Evolutionary conservation across 2,329 filamentous ascomycete species (phyloP).

Genomic region (Lachnellula cervina): DNA sequence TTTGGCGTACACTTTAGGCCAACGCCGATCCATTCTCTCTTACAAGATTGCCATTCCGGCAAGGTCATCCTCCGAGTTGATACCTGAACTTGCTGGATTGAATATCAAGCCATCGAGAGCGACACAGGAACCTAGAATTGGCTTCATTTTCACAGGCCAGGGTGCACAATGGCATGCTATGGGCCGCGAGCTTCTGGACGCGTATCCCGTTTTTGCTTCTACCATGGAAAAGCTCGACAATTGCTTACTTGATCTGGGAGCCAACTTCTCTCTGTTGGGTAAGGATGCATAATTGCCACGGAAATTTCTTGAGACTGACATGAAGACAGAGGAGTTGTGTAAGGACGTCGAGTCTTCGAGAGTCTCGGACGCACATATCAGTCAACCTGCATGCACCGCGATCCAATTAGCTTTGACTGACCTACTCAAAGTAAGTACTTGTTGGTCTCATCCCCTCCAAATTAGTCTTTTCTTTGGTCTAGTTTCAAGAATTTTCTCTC

Average conservation of each 20-base stretch:
- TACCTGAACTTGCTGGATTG: conserved; percentile 39
- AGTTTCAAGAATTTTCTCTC: background rate
- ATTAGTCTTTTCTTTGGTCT: background rate
- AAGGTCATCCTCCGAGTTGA: conserved; percentile 15
- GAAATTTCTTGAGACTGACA: background rate
- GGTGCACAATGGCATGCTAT: conserved; percentile 19
- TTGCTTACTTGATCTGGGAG: conserved; percentile 34
- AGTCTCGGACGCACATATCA: conserved; percentile 37
- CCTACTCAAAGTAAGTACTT: conserved; percentile 32
- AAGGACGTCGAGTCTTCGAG: conserved; percentile 33
- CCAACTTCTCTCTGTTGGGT: conserved; percentile 21
- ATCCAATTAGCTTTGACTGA: conserved; percentile 44
- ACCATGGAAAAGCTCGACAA: conserved; percentile 32
- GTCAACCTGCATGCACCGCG: conserved; percentile 43
- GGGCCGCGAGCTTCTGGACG: conserved; percentile 26
- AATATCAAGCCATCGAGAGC: conserved; percentile 8
- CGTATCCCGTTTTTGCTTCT: conserved; percentile 34
- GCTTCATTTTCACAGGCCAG: conserved; percentile 28
- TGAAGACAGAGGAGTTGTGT: conserved; percentile 32
- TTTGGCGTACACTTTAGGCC: conserved; percentile 26
- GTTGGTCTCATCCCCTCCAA: background rate
- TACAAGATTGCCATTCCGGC: conserved; percentile 23
- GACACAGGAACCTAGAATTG: conserved; percentile 17
- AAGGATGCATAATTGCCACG: background rate
- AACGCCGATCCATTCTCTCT: conserved; percentile 24